phyloP scores from a whole-genome alignment of 352 stramenopile species.

The Phytophthora macrochlamydospora region DNA sequence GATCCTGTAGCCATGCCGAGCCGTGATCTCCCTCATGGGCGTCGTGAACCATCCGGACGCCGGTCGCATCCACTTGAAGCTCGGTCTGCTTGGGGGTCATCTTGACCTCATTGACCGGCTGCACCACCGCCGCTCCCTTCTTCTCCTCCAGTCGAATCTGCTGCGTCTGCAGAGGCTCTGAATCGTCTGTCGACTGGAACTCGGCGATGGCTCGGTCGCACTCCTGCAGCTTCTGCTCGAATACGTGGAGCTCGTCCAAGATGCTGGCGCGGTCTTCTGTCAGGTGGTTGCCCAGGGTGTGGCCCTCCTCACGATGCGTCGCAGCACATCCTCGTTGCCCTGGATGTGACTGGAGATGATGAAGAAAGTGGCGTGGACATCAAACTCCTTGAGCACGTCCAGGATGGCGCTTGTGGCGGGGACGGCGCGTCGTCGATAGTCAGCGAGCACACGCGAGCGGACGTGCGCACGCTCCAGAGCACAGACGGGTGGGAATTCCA shows the following conservation, averaged over 20 bases:
- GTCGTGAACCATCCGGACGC: constrained; percentile 87
- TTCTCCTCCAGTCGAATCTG: constrained; percentile 32
- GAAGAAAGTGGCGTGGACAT: constrained; percentile 85
- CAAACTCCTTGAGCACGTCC: constrained; percentile 65
- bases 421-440: constrained; percentile 87
- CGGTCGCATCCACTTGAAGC: constrained; percentile 75
- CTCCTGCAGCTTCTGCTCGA: constrained; percentile 82
- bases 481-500: constrained; percentile 74
- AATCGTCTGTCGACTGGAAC: constrained; percentile 38
- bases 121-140: not conserved
- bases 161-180: constrained; percentile 14
- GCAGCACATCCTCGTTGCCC: constrained; percentile 69
- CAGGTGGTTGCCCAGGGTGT: constrained; percentile 81
- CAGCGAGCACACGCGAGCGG: constrained; percentile 59
- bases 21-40: constrained; percentile 72
- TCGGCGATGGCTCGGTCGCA: constrained; percentile 67
- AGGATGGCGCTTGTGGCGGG: constrained; percentile 67
- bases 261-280: constrained; percentile 82
- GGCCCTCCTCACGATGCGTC: constrained; percentile 80
- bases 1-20: constrained; percentile 82
- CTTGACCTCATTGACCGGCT: not conserved
- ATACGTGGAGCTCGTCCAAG: constrained; percentile 79
- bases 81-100: not conserved
- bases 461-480: constrained; percentile 74
- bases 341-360: constrained; percentile 79